Conservation (phyloP, 1,284 basidiomycete species). For the Singerocomus inundabilis region DNA sequence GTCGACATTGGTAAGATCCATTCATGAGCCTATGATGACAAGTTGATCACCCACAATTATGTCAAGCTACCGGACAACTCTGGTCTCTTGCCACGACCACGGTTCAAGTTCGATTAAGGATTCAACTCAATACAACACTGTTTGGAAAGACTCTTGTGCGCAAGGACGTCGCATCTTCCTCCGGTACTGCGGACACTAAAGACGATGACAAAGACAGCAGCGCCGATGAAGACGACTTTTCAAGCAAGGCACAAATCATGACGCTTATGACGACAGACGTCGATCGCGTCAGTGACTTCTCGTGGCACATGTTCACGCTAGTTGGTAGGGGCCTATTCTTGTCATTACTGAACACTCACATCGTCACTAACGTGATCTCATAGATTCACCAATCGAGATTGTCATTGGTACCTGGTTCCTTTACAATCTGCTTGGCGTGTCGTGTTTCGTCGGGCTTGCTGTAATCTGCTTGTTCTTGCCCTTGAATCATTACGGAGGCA, state of each 20-base stretch:
- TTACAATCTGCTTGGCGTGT: constrained; percentile 78
- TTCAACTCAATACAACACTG: constrained; percentile 83
- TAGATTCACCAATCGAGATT: constrained; percentile 87
- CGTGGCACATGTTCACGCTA: constrained; percentile 74
- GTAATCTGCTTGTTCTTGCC: constrained; percentile 85
- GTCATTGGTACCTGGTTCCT: constrained; percentile 78
- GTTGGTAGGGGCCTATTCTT: constrained; percentile 42
- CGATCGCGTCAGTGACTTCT: constrained; percentile 83
- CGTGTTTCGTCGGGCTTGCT: constrained; percentile 78
- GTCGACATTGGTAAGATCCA: constrained; percentile 54
- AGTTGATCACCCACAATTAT: constrained; percentile 6
- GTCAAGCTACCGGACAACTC: constrained; percentile 48
- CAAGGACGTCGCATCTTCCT: constrained; percentile 78
- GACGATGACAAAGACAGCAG: constrained; percentile 35
- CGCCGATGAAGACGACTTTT: constrained; percentile 73
- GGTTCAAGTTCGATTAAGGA: constrained; percentile 68
- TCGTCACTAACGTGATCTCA: constrained; percentile 14
- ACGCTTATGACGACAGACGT: constrained; percentile 72
- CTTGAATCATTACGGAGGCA: constrained; percentile 84
- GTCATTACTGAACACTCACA: background rate
- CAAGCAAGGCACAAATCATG: constrained; percentile 86
- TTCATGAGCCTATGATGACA: background rate
- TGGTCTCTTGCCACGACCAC: constrained; percentile 74
- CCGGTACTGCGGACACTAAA: constrained; percentile 33
- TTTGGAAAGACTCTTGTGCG: constrained; percentile 89